These are phyloP conservation scores for Osmozyma mogii DNA, from an alignment of 805 yeast genomes.

Conservation along the genomic window DNA sequence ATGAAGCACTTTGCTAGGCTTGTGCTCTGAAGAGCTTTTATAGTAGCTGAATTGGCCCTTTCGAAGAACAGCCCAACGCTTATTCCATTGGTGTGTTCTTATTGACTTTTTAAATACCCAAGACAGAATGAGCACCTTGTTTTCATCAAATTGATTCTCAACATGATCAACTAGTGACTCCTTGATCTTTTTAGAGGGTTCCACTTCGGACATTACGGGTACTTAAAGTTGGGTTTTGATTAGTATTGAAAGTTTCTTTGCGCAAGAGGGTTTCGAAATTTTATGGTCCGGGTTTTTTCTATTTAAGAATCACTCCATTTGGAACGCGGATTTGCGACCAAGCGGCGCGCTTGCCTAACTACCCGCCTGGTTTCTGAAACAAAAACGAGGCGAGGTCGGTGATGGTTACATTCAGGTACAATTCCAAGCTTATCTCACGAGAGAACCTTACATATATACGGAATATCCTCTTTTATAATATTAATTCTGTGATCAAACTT, in stretches of 20 bases:
- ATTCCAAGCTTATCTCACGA: background rate
- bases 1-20: conserved; percentile 26
- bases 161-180: too few relatives aligned
- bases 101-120: conserved; percentile 25
- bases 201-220: too few relatives aligned
- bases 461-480: background rate
- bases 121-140: conserved; percentile 16
- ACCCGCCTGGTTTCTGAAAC: background rate
- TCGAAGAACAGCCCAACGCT: conserved; percentile 32
- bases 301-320: too few relatives aligned
- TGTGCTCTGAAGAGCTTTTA: conserved; percentile 30
- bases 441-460: background rate
- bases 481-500: background rate
- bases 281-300: too few relatives aligned
- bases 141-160: conserved; percentile 6
- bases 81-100: conserved; percentile 31
- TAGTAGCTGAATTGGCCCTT: conserved; percentile 32
- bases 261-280: too few relatives aligned
- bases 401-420: background rate
- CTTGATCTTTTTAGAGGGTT: too few relatives aligned
- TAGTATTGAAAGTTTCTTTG: too few relatives aligned
- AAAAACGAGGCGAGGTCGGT: background rate
- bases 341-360: too few relatives aligned
- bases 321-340: too few relatives aligned
- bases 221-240: too few relatives aligned